Base-by-base conservation (phyloP, 352 stramenopile genomes). In the Phytopythium montanum region DNA sequence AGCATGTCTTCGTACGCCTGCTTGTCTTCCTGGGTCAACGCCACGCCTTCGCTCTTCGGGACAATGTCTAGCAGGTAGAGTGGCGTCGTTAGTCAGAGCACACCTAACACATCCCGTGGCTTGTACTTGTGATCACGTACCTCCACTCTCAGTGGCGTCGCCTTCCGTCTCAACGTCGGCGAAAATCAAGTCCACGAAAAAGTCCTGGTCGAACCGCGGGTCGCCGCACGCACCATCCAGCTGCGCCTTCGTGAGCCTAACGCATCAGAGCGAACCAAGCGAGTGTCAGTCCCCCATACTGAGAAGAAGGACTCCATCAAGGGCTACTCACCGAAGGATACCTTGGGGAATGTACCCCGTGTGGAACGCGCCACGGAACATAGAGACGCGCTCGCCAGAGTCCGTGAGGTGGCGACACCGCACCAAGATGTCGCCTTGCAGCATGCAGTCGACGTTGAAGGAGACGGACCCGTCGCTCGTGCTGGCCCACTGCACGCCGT, bases 331-430 rank as follows among this genome's bases (percentile, higher is more conserved):
- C 72, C 96, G 72, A 49, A 99, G 72, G 48, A 99, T 97, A 21
- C 95, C 94, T 34, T 96, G 87, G 6, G 95, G 94, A 42, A 98
- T 96, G 68, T 99, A 99, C 3, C 97, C 96, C n/a, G 96, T 99
- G 77, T 99, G 97, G 69, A 99, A 99, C 16, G 94, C 96, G 10
- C 94, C 95, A 54, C 97, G 90, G 72, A 99, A 99, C 95, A 99
- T 99, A 16, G 84, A 97, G 44, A 98, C 76, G 0, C 94, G 81
- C 68, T 97, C 77, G 28, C 88, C 85, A 55, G 75, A 64, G 59
- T 94, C 81, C 21, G 92, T 98, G 18, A 99, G 70, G 66, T 99
- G 97, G 36, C 97, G 89, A 74, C 96, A 98, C 36, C 97, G 94
- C 28, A 99, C 81, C 10, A 99, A 72, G 54, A 99, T 88, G 68